Percentiles rank a stretch among this genome's conserved stretches.
phyloP scores from a whole-genome alignment of 108 stramenopile genomes.

The Mediolabrus comicus region DNA sequence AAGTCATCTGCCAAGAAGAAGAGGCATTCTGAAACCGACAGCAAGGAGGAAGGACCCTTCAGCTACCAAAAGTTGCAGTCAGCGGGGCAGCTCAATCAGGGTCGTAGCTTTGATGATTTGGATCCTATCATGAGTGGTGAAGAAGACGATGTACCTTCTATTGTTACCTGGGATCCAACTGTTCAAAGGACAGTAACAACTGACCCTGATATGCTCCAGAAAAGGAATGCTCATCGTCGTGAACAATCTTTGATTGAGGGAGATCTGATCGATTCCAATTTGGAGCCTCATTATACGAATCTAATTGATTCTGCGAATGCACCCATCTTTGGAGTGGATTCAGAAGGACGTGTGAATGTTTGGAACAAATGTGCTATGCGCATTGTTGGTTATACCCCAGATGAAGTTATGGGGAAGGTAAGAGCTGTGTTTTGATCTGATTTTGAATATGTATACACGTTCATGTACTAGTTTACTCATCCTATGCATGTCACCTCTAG shows the following conservation, averaged over 20 bases:
- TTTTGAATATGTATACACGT: no score
- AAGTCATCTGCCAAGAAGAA: background rate
- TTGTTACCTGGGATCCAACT: background rate
- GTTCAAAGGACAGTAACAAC: background rate
- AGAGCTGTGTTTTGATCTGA: no score
- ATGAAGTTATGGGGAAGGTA: slow-evolving; percentile 58
- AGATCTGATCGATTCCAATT: slow-evolving; percentile 7
- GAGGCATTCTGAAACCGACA: background rate
- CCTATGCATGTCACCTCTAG: no score
- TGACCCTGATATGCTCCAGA: background rate
- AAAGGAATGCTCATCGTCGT: background rate
- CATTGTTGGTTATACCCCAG: slow-evolving; percentile 57
- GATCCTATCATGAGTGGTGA: background rate
- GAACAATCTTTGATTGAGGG: background rate
- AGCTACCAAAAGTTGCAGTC: background rate
- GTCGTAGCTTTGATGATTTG: background rate
- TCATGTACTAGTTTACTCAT: no score
- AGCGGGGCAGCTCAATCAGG: background rate
- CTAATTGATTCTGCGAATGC: slow-evolving; percentile 63
- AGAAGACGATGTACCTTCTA: background rate
- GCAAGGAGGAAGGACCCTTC: background rate
- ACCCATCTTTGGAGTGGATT: slow-evolving; percentile 48
- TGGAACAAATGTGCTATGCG: slow-evolving; percentile 56
- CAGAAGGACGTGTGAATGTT: slow-evolving; percentile 48
- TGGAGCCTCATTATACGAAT: slow-evolving; percentile 8